Percentiles rank a stretch among this genome's conserved stretches.
Evolutionary conservation across 192 early-diverging fungal species (phyloP).

Genomic region (Podila epicladia): DNA sequence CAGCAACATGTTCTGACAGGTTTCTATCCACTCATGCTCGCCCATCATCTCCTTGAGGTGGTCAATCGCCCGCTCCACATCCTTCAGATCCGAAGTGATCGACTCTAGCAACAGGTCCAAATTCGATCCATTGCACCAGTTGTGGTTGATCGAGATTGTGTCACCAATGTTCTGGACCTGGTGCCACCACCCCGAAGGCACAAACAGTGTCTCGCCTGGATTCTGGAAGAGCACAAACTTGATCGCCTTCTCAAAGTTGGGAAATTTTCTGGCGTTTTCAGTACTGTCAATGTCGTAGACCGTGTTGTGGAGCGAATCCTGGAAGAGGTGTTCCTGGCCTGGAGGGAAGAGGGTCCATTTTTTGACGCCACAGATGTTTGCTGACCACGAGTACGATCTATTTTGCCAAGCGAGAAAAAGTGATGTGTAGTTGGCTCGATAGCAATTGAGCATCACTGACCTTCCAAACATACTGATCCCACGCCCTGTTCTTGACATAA

Average conservation of each 20-base stretch:
- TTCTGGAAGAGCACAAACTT: slow-evolving; percentile 64
- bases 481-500: too few species aligned
- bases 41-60: slow-evolving; percentile 62
- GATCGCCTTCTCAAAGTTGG: slow-evolving; percentile 56
- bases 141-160: slow-evolving; percentile 83
- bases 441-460: neutral
- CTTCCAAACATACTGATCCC: too few species aligned
- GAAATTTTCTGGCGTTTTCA: slow-evolving; percentile 55
- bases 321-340: slow-evolving; percentile 68
- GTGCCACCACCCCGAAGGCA: slow-evolving; percentile 81
- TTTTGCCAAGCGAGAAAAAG: neutral
- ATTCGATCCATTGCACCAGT: slow-evolving; percentile 77
- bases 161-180: slow-evolving; percentile 75
- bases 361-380: slow-evolving; percentile 78
- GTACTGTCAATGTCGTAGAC: slow-evolving; percentile 68
- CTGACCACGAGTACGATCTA: slow-evolving; percentile 79
- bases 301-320: slow-evolving; percentile 60
- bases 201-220: slow-evolving; percentile 75
- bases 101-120: slow-evolving; percentile 56
- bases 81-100: slow-evolving; percentile 56
- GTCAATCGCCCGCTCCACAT: slow-evolving; percentile 61
- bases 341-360: slow-evolving; percentile 77
- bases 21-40: slow-evolving; percentile 52
- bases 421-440: neutral
- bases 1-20: slow-evolving; percentile 58